Percentiles rank a stretch among this genome's conserved stretches.
Evolutionary conservation across 208 protist genomes (phyloP).

Genomic region (Trypanosomatidae sp.): DNA sequence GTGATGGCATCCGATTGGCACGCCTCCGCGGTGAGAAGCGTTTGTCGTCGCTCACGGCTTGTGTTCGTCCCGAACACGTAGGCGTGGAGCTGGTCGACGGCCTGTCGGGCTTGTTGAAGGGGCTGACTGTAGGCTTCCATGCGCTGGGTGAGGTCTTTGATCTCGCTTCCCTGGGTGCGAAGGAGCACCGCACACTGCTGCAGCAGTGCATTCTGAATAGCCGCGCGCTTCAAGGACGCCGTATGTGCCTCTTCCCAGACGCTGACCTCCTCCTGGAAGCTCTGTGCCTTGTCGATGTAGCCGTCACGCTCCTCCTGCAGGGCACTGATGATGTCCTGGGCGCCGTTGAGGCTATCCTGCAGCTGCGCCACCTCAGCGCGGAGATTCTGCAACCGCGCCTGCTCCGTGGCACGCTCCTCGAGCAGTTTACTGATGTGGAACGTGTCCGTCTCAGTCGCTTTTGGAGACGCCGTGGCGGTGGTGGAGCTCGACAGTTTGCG

Average conservation of each 20-base stretch:
- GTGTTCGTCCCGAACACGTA: not conserved
- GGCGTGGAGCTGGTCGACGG: slow-evolving; percentile 11
- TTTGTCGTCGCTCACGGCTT: slow-evolving; percentile 9
- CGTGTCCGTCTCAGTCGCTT: not conserved
- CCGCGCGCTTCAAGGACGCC: slow-evolving; percentile 33
- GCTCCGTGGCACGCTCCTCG: slow-evolving; percentile 39
- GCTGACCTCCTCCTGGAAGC: slow-evolving; percentile 53
- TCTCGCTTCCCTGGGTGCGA: slow-evolving; percentile 33
- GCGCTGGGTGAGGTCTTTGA: slow-evolving; percentile 28
- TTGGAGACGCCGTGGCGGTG: slow-evolving; percentile 2
- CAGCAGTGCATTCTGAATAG: slow-evolving; percentile 25
- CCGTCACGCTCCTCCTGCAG: slow-evolving; percentile 51
- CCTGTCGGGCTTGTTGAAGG: slow-evolving; percentile 8
- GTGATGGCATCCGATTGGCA: not conserved
- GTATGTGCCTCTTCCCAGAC: slow-evolving; percentile 69
- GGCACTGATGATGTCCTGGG: slow-evolving; percentile 38
- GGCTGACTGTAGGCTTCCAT: slow-evolving; percentile 32
- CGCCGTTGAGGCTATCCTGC: slow-evolving; percentile 39
- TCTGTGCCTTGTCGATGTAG: slow-evolving; percentile 26
- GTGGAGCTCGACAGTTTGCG: slow-evolving; percentile 23
- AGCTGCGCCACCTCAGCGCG: slow-evolving; percentile 37
- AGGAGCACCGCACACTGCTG: slow-evolving; percentile 30
- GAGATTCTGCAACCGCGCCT: slow-evolving; percentile 38
- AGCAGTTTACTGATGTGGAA: slow-evolving; percentile 35
- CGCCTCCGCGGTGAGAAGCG: slow-evolving; percentile 1